These are phyloP conservation scores for Phytopythium oedochilum DNA, from an alignment of 352 stramenopile genomes.

Conservation along the genomic window DNA sequence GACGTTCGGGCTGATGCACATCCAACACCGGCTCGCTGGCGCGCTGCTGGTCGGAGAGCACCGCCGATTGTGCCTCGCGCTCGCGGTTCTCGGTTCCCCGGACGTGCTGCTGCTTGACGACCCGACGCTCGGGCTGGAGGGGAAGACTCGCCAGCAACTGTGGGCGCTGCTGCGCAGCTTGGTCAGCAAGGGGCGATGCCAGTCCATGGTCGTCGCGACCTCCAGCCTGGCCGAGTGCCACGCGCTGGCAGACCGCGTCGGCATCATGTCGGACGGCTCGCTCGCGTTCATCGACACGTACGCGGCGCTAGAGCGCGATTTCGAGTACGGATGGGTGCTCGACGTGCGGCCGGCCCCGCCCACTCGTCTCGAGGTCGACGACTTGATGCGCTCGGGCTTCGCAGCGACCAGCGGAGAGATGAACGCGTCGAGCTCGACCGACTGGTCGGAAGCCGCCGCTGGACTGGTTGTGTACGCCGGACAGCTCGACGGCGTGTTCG, in stretches of 20 bases:
- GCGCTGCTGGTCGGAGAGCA: conserved; percentile 3
- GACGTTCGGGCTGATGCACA: neutral
- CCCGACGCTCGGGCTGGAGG: conserved; percentile 11
- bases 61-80: conserved; percentile 7
- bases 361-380: neutral
- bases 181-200: neutral
- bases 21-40: conserved; percentile 4
- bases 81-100: conserved; percentile 8
- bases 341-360: conserved; percentile 6
- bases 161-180: conserved; percentile 8
- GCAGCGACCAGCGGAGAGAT: neutral
- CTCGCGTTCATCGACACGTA: conserved; percentile 12
- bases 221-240: conserved; percentile 10
- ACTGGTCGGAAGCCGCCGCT: neutral
- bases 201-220: conserved; percentile 10
- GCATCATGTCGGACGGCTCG: conserved; percentile 12
- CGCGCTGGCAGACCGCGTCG: conserved; percentile 8
- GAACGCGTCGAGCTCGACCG: neutral
- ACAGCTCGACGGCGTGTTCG: conserved; percentile 1
- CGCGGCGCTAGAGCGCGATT: conserved; percentile 4
- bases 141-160: conserved; percentile 1
- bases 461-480: conserved; percentile 4
- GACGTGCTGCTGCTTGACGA: conserved; percentile 14
- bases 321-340: conserved; percentile 19
- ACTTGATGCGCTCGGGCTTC: neutral